Percentiles rank a stretch among this genome's conserved stretches.
These are phyloP conservation scores for Antitrichia curtipendula DNA, from an alignment of 225 moss, liverwort and hornwort species.

Conservation along the genomic window DNA sequence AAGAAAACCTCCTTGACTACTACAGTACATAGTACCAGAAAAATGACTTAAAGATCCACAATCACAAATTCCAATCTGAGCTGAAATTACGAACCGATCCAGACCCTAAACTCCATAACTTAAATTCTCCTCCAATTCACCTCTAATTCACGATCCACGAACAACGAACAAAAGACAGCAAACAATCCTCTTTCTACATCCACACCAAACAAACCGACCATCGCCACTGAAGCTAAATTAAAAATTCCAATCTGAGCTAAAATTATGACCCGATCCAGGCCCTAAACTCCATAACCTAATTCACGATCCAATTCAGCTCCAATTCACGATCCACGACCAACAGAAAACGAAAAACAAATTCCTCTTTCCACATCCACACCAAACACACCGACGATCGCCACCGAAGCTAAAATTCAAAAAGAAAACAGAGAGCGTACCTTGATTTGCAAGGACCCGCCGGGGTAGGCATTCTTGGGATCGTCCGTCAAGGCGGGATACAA, in stretches of 20 bases:
- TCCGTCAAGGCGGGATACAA: constrained; percentile 55
- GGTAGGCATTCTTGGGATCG: constrained; percentile 32
- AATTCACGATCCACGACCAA: neutral
- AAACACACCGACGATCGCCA: neutral
- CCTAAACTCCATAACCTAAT: neutral
- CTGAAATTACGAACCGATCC: neutral
- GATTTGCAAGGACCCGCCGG: constrained; percentile 60
- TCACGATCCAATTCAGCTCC: neutral
- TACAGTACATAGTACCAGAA: neutral
- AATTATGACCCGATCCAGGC: neutral
- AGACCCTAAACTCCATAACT: neutral
- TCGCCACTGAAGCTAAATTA: neutral
- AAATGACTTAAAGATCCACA: neutral
- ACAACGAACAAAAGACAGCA: neutral
- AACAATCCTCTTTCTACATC: neutral
- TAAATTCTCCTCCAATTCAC: neutral
- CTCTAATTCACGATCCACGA: neutral
- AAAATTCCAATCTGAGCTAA: neutral
- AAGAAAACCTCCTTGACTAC: neutral
- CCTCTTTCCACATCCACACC: neutral
- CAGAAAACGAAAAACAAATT: neutral
- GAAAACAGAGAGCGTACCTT: constrained; percentile 22
- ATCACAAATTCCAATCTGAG: neutral
- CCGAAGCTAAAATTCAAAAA: neutral
- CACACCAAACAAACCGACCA: neutral